Conservation (phyloP, 2,329 filamentous ascomycete genomes). For the Colletotrichum sublineola region DNA sequence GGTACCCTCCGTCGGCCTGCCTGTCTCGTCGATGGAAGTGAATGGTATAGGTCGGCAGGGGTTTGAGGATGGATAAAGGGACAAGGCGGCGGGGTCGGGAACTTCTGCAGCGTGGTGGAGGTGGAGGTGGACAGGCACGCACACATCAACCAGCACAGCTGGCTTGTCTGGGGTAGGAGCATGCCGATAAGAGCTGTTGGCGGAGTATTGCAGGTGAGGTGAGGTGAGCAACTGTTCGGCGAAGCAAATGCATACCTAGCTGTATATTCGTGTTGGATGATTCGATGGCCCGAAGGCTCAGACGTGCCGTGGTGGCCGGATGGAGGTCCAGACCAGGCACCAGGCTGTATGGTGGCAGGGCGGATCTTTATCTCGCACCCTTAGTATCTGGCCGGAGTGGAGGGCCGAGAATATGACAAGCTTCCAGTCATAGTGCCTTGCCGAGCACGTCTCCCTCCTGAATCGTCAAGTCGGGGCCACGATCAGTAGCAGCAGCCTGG, state of each 20-base stretch:
- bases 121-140: conserved; percentile 6
- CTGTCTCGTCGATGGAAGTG: conserved; percentile 22
- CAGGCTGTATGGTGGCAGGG: not conserved
- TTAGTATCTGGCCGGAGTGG: not conserved
- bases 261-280: not conserved
- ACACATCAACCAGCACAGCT: not conserved
- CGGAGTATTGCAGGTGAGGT: not conserved
- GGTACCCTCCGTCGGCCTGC: conserved; percentile 24
- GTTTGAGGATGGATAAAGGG: conserved; percentile 14
- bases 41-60: conserved; percentile 24
- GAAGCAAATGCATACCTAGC: too few relatives aligned
- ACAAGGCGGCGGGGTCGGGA: conserved; percentile 14
- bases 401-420: not conserved
- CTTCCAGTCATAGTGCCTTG: not conserved
- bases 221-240: not conserved
- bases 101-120: conserved; percentile 24
- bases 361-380: not conserved
- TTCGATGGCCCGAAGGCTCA: not conserved
- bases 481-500: not conserved
- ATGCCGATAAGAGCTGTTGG: conserved; percentile 10
- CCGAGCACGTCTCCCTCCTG: not conserved
- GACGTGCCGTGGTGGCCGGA: conserved; percentile 2
- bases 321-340: not conserved
- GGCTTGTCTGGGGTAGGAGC: conserved; percentile 18
- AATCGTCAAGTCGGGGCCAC: not conserved